Percentiles rank a stretch among this genome's conserved stretches.
Conservation (phyloP, 2,329 filamentous ascomycete genomes). For the Exophiala calicioides region DNA sequence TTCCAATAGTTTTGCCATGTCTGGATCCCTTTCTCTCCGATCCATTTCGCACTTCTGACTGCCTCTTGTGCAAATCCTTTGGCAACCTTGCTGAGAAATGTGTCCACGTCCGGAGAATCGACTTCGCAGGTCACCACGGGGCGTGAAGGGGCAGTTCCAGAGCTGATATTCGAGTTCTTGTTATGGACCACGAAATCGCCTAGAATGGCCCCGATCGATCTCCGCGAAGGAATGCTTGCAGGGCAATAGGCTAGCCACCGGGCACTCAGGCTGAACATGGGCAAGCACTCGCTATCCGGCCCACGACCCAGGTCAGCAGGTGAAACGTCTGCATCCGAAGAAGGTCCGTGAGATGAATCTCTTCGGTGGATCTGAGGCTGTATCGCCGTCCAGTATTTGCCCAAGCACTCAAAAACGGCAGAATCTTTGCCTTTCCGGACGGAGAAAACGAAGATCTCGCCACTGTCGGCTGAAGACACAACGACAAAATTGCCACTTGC, state of each 20-base stretch:
- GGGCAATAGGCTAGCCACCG: constrained; percentile 51
- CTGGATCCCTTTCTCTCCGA: constrained; percentile 51
- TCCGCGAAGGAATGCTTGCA: constrained; percentile 41
- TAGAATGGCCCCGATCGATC: constrained; percentile 45
- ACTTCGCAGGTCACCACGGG: constrained; percentile 47
- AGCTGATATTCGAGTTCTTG: constrained; percentile 44
- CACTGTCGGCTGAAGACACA: constrained; percentile 77
- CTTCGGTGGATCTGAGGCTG: constrained; percentile 55
- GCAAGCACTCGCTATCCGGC: constrained; percentile 35
- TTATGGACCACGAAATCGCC: constrained; percentile 38
- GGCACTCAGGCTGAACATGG: constrained; percentile 47
- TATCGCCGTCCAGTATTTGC: constrained; percentile 88
- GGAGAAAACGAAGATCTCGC: constrained; percentile 81
- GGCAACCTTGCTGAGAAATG: constrained; percentile 50
- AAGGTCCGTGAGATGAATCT: constrained; percentile 49
- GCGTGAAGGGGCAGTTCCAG: constrained; percentile 43
- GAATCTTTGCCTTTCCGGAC: constrained; percentile 30
- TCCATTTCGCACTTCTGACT: constrained; percentile 50
- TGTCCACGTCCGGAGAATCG: constrained; percentile 50
- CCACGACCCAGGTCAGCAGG: constrained; percentile 41
- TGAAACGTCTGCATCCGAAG: constrained; percentile 46
- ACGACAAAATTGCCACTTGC: constrained; percentile 71
- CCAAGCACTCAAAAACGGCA: constrained; percentile 65
- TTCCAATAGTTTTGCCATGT: constrained; percentile 55
- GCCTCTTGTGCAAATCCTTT: constrained; percentile 53